Evolutionary conservation across 2,329 filamentous ascomycete genomes (phyloP), one percentile per base, ranked within the genome.

Genomic region (Plectosphaerella plurivora): DNA sequence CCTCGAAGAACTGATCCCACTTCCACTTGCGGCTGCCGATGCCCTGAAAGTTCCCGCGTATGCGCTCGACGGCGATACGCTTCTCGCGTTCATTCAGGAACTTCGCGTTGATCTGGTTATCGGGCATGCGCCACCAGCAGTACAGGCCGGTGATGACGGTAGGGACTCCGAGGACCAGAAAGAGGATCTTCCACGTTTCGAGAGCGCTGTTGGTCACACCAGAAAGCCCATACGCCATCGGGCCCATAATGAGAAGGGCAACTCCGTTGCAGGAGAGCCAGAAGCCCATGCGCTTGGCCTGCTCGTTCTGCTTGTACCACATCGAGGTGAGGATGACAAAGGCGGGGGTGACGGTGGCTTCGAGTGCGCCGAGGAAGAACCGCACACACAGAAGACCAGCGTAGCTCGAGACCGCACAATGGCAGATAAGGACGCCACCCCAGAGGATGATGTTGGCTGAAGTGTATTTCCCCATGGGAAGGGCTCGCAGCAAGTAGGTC

Each of bases 21-120:
- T 75, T 73, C 60, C 75, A 75, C 35, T 75, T 67, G 12, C 66
- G 65, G 53, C 77, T 79, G 55, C 78, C 78, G 42, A 80, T 71
- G 0, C 78, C 78, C 52, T 76, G 73, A 5, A 71, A 64, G 55
- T 82, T 80, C 2, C 64, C 64, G 0, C 72, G 68, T 1, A 81
- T 72, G 8, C 79, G 70, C 46, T 76, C 73, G 9, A 80, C 66
- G 2, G 78, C 76, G 12, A 80, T 69, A 4, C 65, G 65, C 50
- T 75, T 77, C 60, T 87, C 82, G 25, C 77, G 69, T 1, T 71
- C 63, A 9, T 68, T 77, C 15, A 87, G 73, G 60, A 82, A 87
- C 54, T 75, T 77, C 2, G 84, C 82, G 0, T 75, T 82, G 44
- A 80, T 75, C 0, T 81, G 81, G 3, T 76, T 73, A 58, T 86